phyloP scores from a whole-genome alignment of 2,329 filamentous ascomycete genomes.

The Beauveria brongniartii region DNA sequence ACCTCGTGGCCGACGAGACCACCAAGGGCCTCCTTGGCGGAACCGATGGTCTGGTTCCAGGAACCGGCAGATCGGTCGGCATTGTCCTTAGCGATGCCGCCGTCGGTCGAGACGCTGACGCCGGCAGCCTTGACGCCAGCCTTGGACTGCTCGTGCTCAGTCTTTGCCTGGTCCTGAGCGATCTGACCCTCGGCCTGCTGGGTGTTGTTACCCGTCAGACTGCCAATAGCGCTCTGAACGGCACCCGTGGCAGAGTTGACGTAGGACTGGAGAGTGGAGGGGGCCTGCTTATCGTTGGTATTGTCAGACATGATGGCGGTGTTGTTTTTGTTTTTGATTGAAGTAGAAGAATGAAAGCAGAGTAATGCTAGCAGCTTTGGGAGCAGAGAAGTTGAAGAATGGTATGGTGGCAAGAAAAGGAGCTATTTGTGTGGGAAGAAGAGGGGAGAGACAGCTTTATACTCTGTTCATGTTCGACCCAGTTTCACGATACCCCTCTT shows the following conservation, averaged over 20 bases:
- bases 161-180: constrained; percentile 56
- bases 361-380: not conserved
- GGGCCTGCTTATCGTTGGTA: constrained; percentile 21
- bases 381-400: not conserved
- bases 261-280: constrained; percentile 74
- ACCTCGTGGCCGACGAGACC: constrained; percentile 67
- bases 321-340: not conserved
- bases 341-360: not conserved
- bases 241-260: constrained; percentile 65
- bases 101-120: constrained; percentile 59
- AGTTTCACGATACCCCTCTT: constrained; percentile 6
- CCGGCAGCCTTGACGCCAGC: constrained; percentile 67
- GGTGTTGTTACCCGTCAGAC: constrained; percentile 61
- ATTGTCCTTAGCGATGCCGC: constrained; percentile 64
- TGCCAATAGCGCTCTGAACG: constrained; percentile 64
- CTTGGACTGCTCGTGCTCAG: constrained; percentile 67
- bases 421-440: not conserved
- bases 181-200: constrained; percentile 59
- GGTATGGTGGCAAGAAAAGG: not conserved
- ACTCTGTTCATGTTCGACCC: not conserved
- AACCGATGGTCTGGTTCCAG: constrained; percentile 86
- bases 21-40: constrained; percentile 74
- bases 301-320: constrained; percentile 23
- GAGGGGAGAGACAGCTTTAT: constrained; percentile 8
- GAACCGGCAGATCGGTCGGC: constrained; percentile 62